Conservation (phyloP, 768 basidiomycete genomes). For the Paxillus involutus region DNA sequence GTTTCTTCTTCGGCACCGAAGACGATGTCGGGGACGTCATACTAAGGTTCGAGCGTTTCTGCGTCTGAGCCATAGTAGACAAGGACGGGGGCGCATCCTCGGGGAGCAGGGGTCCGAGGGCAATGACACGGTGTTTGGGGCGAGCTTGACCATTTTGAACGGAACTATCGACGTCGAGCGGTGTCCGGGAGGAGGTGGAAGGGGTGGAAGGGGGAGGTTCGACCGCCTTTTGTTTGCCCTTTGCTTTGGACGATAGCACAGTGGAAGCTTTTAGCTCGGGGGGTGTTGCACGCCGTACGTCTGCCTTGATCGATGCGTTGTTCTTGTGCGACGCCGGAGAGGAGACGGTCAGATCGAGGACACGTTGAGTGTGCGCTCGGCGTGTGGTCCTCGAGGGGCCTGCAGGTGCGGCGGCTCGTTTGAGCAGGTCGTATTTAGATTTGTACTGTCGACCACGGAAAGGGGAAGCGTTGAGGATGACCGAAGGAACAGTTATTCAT, state of each 20-base stretch:
- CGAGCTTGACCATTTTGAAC: constrained; percentile 10
- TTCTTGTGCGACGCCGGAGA: constrained; percentile 16
- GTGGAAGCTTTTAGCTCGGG: background rate
- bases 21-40: constrained; percentile 18
- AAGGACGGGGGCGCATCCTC: constrained; percentile 8
- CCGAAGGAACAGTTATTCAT: background rate
- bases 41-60: constrained; percentile 28
- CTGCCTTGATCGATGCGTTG: constrained; percentile 9
- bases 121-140: constrained; percentile 2
- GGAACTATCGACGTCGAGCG: constrained; percentile 4
- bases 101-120: background rate
- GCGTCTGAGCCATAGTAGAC: constrained; percentile 9
- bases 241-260: constrained; percentile 26
- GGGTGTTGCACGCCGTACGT: constrained; percentile 9
- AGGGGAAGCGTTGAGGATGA: constrained; percentile 6
- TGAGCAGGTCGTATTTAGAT: constrained; percentile 58
- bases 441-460: constrained; percentile 48
- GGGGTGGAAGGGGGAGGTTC: background rate
- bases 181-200: background rate
- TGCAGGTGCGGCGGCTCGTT: constrained; percentile 39
- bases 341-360: constrained; percentile 40
- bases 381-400: constrained; percentile 62
- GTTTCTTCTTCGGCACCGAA: constrained; percentile 25
- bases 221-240: constrained; percentile 32
- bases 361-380: constrained; percentile 53